A percentile compares a stretch with the other conserved stretches of the same genome.
Conservation (phyloP, 768 basidiomycete genomes). For the Boletus bicolor region DNA sequence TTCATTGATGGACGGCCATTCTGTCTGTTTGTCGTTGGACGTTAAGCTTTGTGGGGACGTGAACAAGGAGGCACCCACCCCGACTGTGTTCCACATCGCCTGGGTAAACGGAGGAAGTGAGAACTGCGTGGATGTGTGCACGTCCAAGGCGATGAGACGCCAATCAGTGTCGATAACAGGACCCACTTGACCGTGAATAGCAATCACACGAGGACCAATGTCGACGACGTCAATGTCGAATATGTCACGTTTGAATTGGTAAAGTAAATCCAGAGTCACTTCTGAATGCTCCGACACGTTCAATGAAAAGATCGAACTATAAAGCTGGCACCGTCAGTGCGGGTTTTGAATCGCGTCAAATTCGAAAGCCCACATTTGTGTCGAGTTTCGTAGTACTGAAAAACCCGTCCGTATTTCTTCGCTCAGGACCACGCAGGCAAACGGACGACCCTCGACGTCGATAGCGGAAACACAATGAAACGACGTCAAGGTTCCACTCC, state of each 20-base stretch:
- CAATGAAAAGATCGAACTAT: constrained; percentile 13
- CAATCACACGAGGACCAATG: constrained; percentile 18
- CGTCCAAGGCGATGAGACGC: constrained; percentile 14
- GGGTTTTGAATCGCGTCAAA: background rate
- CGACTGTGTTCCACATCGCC: background rate
- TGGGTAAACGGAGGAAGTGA: background rate
- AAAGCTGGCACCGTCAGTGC: background rate
- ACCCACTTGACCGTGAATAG: background rate
- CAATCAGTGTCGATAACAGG: background rate
- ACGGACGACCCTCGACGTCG: constrained; percentile 12
- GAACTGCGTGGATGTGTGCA: constrained; percentile 9
- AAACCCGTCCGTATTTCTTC: background rate
- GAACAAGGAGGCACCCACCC: background rate
- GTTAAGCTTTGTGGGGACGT: background rate
- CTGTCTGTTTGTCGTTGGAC: background rate
- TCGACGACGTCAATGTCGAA: background rate
- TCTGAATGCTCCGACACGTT: background rate
- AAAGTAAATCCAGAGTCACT: constrained; percentile 11
- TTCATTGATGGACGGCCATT: background rate
- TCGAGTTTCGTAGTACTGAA: background rate
- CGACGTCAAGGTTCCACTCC: background rate
- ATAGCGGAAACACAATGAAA: constrained; percentile 9
- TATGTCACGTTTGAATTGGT: constrained; percentile 4
- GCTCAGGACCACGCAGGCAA: constrained; percentile 13
- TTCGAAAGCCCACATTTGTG: constrained; percentile 1